Evolutionary conservation across 2,329 filamentous ascomycete species (phyloP).

Genomic region (Zymoseptoria pseudotritici): DNA sequence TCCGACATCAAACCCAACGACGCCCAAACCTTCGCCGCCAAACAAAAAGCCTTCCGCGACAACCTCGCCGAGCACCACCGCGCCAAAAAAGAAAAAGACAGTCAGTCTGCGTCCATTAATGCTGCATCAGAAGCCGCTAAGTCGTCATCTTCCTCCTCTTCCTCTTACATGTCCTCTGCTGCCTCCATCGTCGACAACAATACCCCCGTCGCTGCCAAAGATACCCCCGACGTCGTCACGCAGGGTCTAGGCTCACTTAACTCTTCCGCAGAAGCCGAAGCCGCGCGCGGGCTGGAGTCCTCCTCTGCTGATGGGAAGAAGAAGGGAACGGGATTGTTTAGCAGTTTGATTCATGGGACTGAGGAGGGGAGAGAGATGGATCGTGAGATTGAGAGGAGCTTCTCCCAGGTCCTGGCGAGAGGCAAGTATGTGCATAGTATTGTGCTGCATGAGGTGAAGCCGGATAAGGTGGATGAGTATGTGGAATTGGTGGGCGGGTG

Average conservation of each 20-base stretch:
- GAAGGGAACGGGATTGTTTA: slow-evolving; percentile 51
- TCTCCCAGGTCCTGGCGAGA: slow-evolving; percentile 86
- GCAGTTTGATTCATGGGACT: slow-evolving; percentile 91
- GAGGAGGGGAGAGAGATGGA: slow-evolving; percentile 92
- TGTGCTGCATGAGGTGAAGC: slow-evolving; percentile 91
- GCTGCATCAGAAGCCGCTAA: slow-evolving; percentile 23
- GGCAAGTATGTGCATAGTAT: slow-evolving; percentile 99
- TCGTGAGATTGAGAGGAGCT: slow-evolving; percentile 90
- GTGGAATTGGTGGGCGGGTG: slow-evolving; percentile 79
- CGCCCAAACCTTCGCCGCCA: slow-evolving; percentile 68
- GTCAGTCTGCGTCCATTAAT: slow-evolving; percentile 51
- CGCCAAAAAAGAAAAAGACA: slow-evolving; percentile 72
- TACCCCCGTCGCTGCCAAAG: slow-evolving; percentile 18
- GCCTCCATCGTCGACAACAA: slow-evolving; percentile 8
- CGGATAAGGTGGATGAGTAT: slow-evolving; percentile 93
- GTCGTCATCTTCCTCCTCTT: slow-evolving; percentile 30
- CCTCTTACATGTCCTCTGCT: slow-evolving; percentile 32
- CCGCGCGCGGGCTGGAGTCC: slow-evolving; percentile 54
- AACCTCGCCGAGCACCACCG: slow-evolving; percentile 68
- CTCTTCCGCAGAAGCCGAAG: slow-evolving; percentile 41
- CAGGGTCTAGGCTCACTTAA: slow-evolving; percentile 54
- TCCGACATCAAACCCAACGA: slow-evolving; percentile 73
- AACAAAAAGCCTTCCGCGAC: slow-evolving; percentile 81
- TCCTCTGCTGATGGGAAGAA: slow-evolving; percentile 52
- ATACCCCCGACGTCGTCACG: slow-evolving; percentile 25